phyloP scores from a whole-genome alignment of 2,329 filamentous ascomycete species.

The Arthrobotrys conoides region DNA sequence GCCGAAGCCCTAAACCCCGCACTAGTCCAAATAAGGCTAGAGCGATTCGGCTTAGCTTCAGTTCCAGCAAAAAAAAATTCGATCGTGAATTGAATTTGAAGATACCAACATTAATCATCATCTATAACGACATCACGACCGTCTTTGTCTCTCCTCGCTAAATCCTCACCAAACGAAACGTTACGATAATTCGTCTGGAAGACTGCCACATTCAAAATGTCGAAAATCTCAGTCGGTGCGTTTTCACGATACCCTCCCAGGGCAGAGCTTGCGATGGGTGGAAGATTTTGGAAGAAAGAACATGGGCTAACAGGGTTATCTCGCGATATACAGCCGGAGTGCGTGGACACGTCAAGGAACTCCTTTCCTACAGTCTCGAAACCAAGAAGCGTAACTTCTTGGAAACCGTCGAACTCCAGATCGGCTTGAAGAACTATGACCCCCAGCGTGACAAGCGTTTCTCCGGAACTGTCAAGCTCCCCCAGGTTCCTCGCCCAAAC shows the following conservation, averaged over 20 bases:
- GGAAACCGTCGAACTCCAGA: conserved; percentile 91
- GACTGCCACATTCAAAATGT: conserved; percentile 69
- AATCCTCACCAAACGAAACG: conserved; percentile 66
- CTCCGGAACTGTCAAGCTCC: conserved; percentile 98
- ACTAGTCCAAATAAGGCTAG: not conserved
- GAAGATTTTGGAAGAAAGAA: not conserved
- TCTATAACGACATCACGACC: conserved; percentile 40
- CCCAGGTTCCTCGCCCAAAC: conserved; percentile 88
- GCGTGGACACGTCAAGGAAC: conserved; percentile 91
- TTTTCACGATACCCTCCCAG: conserved; percentile 40
- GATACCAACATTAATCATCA: conserved; percentile 11
- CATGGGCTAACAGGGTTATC: conserved; percentile 52
- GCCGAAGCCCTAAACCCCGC: conserved; percentile 19
- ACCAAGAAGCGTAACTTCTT: conserved; percentile 99
- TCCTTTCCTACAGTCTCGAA: conserved; percentile 94
- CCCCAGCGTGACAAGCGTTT: conserved; percentile 99
- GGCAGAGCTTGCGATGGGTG: not conserved
- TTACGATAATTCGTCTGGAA: conserved; percentile 65
- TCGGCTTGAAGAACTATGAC: conserved; percentile 99
- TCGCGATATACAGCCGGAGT: conserved; percentile 78
- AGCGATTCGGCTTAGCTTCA: not conserved
- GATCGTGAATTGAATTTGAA: conserved; percentile 35
- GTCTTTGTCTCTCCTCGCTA: conserved; percentile 54
- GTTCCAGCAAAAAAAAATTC: conserved; percentile 1
- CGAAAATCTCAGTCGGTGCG: conserved; percentile 74